These are phyloP conservation scores for Fusarium coffeatum DNA, from an alignment of 2,329 filamentous ascomycete species.

Conservation along the genomic window DNA sequence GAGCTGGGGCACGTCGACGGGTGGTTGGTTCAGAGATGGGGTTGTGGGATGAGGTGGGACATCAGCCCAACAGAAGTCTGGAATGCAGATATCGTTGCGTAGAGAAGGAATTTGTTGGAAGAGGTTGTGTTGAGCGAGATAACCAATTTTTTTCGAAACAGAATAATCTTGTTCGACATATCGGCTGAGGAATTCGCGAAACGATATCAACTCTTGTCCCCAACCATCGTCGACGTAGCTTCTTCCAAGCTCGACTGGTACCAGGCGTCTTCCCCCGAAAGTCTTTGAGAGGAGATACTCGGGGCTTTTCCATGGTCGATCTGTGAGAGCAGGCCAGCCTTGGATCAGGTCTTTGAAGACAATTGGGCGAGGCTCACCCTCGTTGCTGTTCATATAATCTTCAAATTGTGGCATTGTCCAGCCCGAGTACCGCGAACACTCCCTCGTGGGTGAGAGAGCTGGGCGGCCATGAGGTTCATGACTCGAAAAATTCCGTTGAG, in stretches of 20 bases:
- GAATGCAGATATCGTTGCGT: constrained; percentile 78
- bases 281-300: constrained; percentile 80
- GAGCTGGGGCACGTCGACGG: constrained; percentile 71
- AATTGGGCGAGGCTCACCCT: constrained; percentile 66
- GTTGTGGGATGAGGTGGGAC: constrained; percentile 67
- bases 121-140: constrained; percentile 92
- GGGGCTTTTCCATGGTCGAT: constrained; percentile 76
- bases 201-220: constrained; percentile 83
- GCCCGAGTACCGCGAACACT: constrained; percentile 49
- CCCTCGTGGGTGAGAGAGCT: constrained; percentile 31
- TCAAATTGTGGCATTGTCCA: constrained; percentile 72
- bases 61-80: constrained; percentile 84
- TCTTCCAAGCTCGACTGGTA: constrained; percentile 86
- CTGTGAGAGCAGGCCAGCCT: constrained; percentile 80
- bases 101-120: constrained; percentile 84
- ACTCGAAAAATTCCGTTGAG: constrained; percentile 41
- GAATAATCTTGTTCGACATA: constrained; percentile 62
- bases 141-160: constrained; percentile 65
- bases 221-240: constrained; percentile 89
- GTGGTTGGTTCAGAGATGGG: constrained; percentile 52
- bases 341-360: constrained; percentile 73
- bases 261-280: constrained; percentile 79
- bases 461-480: constrained; percentile 49
- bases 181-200: constrained; percentile 73
- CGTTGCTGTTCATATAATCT: constrained; percentile 63